A percentile compares a stretch with the other conserved stretches of the same genome.
Conservation (phyloP, 202 grass and related monocot species). For the Setaria italica region DNA sequence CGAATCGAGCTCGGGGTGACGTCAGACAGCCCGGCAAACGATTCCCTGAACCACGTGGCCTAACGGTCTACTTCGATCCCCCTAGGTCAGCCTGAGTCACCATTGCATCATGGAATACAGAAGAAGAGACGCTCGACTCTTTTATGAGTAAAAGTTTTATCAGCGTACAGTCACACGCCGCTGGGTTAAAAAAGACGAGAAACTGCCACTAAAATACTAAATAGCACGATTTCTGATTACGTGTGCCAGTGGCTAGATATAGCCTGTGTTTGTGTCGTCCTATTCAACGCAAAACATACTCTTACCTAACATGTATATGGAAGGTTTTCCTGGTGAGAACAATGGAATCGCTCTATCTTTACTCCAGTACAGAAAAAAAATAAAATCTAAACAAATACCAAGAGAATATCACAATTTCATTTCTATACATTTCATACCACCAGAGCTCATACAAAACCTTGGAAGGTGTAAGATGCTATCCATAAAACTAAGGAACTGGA, state of each 20-base stretch:
- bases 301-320: neutral
- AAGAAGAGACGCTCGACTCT: neutral
- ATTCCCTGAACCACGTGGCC: neutral
- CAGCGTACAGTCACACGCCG: neutral
- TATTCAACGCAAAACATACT: neutral
- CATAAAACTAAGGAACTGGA: neutral
- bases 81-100: neutral
- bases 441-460: constrained; percentile 1
- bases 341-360: neutral
- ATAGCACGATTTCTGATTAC: neutral
- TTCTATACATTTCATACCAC: neutral
- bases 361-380: neutral
- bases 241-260: neutral
- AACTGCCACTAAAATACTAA: neutral
- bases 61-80: neutral
- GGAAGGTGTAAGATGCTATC: neutral
- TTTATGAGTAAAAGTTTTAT: too few relatives aligned
- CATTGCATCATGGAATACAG: neutral
- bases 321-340: neutral
- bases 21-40: neutral
- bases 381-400: neutral
- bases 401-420: neutral
- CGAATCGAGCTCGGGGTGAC: neutral
- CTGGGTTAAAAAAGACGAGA: neutral
- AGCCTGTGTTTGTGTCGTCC: neutral